Evolutionary conservation across 306 rosid species (phyloP).

Genomic region (Ziziphus jujuba): DNA sequence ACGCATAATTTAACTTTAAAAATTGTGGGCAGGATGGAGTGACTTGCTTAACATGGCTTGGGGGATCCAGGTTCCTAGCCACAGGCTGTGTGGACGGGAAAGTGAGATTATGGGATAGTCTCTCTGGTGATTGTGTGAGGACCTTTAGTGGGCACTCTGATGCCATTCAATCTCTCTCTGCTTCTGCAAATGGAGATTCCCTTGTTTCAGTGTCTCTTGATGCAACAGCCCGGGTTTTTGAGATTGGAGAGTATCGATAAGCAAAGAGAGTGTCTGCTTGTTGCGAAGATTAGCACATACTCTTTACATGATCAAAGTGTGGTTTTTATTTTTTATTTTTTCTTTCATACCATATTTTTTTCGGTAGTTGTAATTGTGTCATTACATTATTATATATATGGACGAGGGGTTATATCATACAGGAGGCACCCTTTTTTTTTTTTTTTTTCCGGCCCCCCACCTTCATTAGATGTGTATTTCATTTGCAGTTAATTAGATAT

Average conservation of each 20-base stretch:
- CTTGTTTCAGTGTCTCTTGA: slow-evolving; percentile 75
- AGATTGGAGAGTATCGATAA: slow-evolving; percentile 49
- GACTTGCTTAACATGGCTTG: slow-evolving; percentile 79
- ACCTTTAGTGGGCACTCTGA: slow-evolving; percentile 65
- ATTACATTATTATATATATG: no score
- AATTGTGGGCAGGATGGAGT: slow-evolving; percentile 66
- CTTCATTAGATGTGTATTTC: no score
- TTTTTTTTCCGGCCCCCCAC: no score
- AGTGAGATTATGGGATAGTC: slow-evolving; percentile 79
- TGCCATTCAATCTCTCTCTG: slow-evolving; percentile 61
- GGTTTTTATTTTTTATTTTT: no score
- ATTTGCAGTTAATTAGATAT: no score
- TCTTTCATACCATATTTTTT: no score
- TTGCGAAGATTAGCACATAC: no score
- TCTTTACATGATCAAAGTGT: no score
- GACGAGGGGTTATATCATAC: no score
- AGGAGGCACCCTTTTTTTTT: no score
- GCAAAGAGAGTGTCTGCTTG: background rate
- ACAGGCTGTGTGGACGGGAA: slow-evolving; percentile 79
- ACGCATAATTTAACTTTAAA: background rate
- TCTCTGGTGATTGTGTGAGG: slow-evolving; percentile 71
- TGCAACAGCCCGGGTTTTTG: slow-evolving; percentile 79
- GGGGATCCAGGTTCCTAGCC: slow-evolving; percentile 51
- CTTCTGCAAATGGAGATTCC: slow-evolving; percentile 59
- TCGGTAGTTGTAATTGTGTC: no score